These are phyloP conservation scores for Amyloporia xantha DNA, from an alignment of 768 basidiomycete species.

Conservation along the genomic window DNA sequence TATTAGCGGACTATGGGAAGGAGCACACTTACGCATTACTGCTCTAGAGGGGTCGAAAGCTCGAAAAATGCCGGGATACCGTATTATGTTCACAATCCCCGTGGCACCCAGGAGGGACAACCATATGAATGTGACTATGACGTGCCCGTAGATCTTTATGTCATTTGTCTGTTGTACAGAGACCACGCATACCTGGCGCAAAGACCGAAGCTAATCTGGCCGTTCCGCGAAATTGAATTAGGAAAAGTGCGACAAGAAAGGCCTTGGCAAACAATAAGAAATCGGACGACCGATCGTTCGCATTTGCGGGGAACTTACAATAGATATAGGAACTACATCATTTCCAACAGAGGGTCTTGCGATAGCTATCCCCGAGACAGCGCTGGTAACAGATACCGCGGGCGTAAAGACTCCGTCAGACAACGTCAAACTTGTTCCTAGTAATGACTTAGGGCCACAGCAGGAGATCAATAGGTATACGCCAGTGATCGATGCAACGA, in stretches of 20 bases:
- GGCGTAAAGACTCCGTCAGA: conserved; percentile 66
- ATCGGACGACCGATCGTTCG: too few relatives aligned
- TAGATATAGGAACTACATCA: conserved; percentile 50
- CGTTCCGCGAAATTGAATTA: conserved; percentile 56
- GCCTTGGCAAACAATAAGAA: too few relatives aligned
- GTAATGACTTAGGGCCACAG: conserved; percentile 36
- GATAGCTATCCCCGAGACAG: conserved; percentile 62
- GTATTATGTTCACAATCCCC: conserved; percentile 52
- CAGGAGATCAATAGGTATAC: background rate
- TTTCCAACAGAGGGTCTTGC: conserved; percentile 41
- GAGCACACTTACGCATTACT: conserved; percentile 50
- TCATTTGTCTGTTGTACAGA: too few relatives aligned
- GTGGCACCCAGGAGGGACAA: conserved; percentile 43
- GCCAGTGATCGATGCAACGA: too few relatives aligned
- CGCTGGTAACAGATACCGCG: conserved; percentile 62
- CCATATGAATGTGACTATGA: conserved; percentile 50
- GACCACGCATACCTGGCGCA: conserved; percentile 35
- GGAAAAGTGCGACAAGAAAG: conserved; percentile 51
- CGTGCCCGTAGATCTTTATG: too few relatives aligned
- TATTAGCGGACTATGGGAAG: too few relatives aligned
- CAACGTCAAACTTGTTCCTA: conserved; percentile 61
- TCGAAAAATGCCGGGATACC: conserved; percentile 51
- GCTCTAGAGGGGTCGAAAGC: conserved; percentile 65
- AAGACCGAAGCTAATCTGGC: conserved; percentile 43
- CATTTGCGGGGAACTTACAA: conserved; percentile 33